These are phyloP conservation scores for Globisporangium polare DNA, from an alignment of 352 stramenopile genomes.

Conservation along the genomic window DNA sequence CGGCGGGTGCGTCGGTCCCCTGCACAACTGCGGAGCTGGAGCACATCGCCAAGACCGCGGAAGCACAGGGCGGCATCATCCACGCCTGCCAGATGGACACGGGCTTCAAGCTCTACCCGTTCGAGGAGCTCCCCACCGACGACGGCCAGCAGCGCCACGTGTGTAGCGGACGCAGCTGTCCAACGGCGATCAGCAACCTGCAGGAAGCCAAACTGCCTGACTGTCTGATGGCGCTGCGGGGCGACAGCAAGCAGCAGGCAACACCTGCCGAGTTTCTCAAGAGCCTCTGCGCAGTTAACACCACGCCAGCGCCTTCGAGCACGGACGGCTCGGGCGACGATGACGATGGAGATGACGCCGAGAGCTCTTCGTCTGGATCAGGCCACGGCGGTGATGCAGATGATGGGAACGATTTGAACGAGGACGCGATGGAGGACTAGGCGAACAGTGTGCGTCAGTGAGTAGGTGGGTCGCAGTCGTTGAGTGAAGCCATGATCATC, in stretches of 20 bases:
- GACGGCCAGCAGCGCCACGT: constrained; percentile 24
- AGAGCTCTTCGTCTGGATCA: background rate
- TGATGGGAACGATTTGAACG: background rate
- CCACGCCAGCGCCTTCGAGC: background rate
- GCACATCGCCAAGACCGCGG: constrained; percentile 8
- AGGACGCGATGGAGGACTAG: background rate
- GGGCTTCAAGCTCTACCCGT: constrained; percentile 28
- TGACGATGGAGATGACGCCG: background rate
- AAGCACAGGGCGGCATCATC: constrained; percentile 16
- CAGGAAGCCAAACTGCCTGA: constrained; percentile 17
- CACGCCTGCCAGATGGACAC: constrained; percentile 26
- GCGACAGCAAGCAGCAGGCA: constrained; percentile 11
- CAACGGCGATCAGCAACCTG: constrained; percentile 20
- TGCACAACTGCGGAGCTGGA: constrained; percentile 17
- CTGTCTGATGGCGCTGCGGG: constrained; percentile 12
- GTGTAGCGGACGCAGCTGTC: constrained; percentile 30
- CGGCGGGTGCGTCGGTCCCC: background rate
- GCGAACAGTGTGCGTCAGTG: no score
- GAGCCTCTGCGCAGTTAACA: constrained; percentile 17
- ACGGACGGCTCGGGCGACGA: background rate
- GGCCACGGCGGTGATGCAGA: background rate
- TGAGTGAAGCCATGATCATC: background rate
- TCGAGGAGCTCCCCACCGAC: constrained; percentile 18
- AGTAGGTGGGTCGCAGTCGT: no score
- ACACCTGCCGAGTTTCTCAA: constrained; percentile 20